Percentiles rank a stretch among this genome's conserved stretches.
These are phyloP conservation scores for Boletus subcaerulescens DNA, from an alignment of 768 basidiomycete species.

Conservation along the genomic window DNA sequence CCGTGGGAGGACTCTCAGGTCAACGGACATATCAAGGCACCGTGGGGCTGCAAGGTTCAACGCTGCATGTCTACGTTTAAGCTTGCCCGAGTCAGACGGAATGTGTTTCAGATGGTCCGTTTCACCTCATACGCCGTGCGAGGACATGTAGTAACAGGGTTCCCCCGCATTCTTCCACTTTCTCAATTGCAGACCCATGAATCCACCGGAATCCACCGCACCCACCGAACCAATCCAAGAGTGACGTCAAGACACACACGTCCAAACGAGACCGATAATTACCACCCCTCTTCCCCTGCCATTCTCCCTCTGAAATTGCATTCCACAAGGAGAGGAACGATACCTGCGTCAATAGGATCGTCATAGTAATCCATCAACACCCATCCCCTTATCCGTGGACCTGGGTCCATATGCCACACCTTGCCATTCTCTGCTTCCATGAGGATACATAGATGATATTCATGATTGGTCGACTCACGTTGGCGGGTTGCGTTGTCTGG, in stretches of 20 bases:
- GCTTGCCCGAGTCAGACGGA: neutral
- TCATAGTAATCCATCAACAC: conserved; percentile 70
- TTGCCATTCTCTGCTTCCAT: neutral
- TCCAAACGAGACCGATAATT: neutral
- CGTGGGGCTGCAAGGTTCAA: too few relatives aligned
- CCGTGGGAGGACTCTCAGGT: neutral
- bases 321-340: conserved; percentile 70
- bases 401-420: neutral
- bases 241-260: neutral
- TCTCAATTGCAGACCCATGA: neutral
- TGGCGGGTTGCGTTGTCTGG: neutral
- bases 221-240: neutral
- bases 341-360: conserved; percentile 47
- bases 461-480: neutral
- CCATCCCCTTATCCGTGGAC: conserved; percentile 67
- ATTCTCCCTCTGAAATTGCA: conserved; percentile 65
- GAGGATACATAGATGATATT: neutral
- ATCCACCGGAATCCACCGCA: neutral
- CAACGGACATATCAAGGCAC: too few relatives aligned
- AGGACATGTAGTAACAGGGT: neutral
- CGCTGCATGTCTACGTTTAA: neutral
- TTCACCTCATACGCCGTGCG: neutral
- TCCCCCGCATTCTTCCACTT: neutral
- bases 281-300: conserved; percentile 43
- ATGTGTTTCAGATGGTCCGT: neutral